A percentile compares a stretch with the other conserved stretches of the same genome.
Conservation (phyloP, 169 alveolate genomes). For the Eimeria acervulina region DNA sequence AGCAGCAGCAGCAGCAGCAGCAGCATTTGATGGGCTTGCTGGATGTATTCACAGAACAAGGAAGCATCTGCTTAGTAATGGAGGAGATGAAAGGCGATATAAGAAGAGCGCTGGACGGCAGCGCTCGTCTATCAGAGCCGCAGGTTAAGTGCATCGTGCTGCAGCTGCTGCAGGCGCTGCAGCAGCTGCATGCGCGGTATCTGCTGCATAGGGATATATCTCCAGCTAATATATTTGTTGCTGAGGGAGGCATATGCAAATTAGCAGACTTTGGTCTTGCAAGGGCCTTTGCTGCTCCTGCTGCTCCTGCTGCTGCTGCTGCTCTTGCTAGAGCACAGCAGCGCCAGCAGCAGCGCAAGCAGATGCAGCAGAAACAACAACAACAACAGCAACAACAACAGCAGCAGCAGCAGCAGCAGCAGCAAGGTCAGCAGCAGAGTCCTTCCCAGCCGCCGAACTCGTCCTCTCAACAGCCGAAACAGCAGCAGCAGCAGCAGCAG, state of each 20-base stretch:
- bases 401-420: not conserved
- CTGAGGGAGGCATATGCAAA: constrained; percentile 84
- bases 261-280: constrained; percentile 96
- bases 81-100: constrained; percentile 95
- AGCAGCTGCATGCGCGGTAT: too few species aligned
- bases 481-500: not conserved
- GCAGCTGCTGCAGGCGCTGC: constrained; percentile 79
- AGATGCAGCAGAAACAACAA: constrained; percentile 14
- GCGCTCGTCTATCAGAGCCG: constrained; percentile 88
- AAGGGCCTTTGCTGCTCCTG: constrained; percentile 81
- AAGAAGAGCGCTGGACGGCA: constrained; percentile 90
- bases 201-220: constrained; percentile 86
- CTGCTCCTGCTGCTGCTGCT: not conserved
- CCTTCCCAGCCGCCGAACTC: not conserved
- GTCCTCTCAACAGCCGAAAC: not conserved
- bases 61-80: constrained; percentile 89
- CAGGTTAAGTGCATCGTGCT: constrained; percentile 89
- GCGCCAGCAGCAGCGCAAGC: not conserved
- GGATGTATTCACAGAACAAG: constrained; percentile 89
- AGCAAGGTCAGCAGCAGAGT: not conserved
- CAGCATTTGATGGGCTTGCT: constrained; percentile 69
- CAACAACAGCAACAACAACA: constrained; percentile 32
- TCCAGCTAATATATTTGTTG: constrained; percentile 90
- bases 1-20: constrained; percentile 16
- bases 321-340: not conserved